Evolutionary conservation across 805 yeast species (phyloP).

Genomic region (Ogataea siamensis): DNA sequence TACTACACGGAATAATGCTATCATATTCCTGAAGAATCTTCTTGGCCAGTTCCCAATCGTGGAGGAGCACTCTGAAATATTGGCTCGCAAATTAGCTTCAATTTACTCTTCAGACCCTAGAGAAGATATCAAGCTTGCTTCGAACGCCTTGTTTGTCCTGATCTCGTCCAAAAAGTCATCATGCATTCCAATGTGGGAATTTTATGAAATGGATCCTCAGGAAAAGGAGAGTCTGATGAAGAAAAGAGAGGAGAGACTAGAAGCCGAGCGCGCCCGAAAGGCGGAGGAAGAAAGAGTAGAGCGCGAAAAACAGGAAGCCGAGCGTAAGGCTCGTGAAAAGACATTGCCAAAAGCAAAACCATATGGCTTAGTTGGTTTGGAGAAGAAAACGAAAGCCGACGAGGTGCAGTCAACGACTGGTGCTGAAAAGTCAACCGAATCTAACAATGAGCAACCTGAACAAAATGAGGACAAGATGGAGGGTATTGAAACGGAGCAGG

Average conservation of each 20-base stretch:
- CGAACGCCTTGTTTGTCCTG: conserved; percentile 68
- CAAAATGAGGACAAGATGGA: conserved; percentile 4
- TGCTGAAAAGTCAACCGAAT: conserved; percentile 1
- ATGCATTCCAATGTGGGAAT: conserved; percentile 57
- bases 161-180: conserved; percentile 51
- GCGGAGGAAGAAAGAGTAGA: conserved; percentile 19
- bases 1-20: conserved; percentile 77
- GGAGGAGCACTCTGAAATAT: conserved; percentile 58
- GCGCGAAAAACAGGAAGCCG: conserved; percentile 19
- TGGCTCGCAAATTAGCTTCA: conserved; percentile 46
- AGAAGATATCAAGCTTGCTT: conserved; percentile 78
- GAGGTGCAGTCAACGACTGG: not conserved
- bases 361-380: conserved; percentile 32
- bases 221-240: conserved; percentile 35
- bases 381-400: conserved; percentile 16
- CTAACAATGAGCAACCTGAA: conserved; percentile 3
- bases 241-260: conserved; percentile 19
- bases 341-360: conserved; percentile 23
- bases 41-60: conserved; percentile 64
- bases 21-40: conserved; percentile 66
- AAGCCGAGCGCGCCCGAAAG: conserved; percentile 20
- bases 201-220: conserved; percentile 47
- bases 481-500: not conserved
- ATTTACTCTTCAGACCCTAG: conserved; percentile 57
- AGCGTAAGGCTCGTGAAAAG: conserved; percentile 13